Base-by-base conservation (phyloP, 768 basidiomycete genomes). In the Harrya chromipes region DNA sequence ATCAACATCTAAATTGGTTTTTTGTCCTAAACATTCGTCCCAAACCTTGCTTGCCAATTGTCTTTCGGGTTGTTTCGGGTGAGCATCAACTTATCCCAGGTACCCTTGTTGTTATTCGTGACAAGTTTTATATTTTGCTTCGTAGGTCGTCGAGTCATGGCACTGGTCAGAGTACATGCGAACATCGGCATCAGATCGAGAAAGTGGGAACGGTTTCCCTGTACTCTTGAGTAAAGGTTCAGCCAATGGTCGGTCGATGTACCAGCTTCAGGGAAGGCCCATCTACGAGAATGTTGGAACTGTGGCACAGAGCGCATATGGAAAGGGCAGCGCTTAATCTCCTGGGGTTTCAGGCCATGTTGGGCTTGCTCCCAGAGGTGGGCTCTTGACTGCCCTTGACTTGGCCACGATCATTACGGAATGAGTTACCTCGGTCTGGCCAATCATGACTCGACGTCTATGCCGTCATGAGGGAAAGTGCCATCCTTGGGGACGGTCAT, bases 361-460 rank as follows among this genome's bases (percentile, higher is more conserved):
- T 52, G 43, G 26, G 20, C 19, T 47, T 43, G 33, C 24, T n/a
- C n/a, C n/a, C n/a, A n/a, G n/a, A n/a, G 11, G 8, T 23, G 42
- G 16, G 37, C 19, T 44, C 2, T 29, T 49, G 37, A 36, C 40
- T 21, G 35, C 37, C 29, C 19, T 20, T 34, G 50, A 46, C 48
- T 52, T 45, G 62, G 38, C 61, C 63, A 49, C 60, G 63, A 44
- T 65, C 43, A 65, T 59, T 36, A 42, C 61, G 56, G 62, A 54
- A 29, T 41, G 49, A 47, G 55, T 58, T 45, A 8, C 48, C 39
- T 49, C 42, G 43, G 34, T 34, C 20, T 44, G 43, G 42, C 58
- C 56, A 58, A 64, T 62, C 58, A 40, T 12, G 34, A 17, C 34
- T 37, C 39, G 43, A 34, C 45, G 37, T 20, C 29, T 20, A n/a